Base-by-base conservation (phyloP, 2,329 filamentous ascomycete genomes). In the Drechslera avenae region DNA sequence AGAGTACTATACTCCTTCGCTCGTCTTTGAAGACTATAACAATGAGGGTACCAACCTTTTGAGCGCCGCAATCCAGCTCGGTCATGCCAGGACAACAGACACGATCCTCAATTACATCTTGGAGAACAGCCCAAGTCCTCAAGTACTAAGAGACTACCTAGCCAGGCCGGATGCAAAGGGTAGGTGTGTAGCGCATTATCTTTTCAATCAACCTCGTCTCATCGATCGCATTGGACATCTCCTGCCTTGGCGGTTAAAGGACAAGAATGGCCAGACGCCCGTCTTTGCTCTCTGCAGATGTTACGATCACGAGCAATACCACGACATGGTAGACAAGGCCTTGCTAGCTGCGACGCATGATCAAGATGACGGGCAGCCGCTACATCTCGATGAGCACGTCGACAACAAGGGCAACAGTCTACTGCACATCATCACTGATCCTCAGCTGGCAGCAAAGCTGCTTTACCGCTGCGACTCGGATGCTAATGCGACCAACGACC, bases 201-300 rank as follows among this genome's bases (percentile, higher is more conserved):
- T 99, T 13, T 99, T 99, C 76, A 89, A 96, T 67, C 87, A 90
- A 7, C 94, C 94, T 2, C 81, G 83, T 45, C 79, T 99, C 16
- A 94, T 99, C 60, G 77, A 80, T 36, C 82, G 83, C 46, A 87
- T 97, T 53, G 92, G 91, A 2, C 81, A 83, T 52, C 76, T 93
- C 59, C 79, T 99, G 45, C 89, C 91, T 7, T 99, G 94, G 94
- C 84, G 86, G 50, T 85, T 95, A 72, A 91, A 88, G 60, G 94
- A 99, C 73, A 95, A 91, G 71, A 97, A 97, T 68, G 94, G 94
- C 0, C 94, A 97, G 74, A 99, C 95, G n/a, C 95, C 94, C 1
- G 78, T 99, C 7, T 97, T 99, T 71, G 94, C 94, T 2, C 80
- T 97, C 1, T 97, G 92, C 72, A 86, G 94, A 62, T 97, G 91